phyloP scores from a whole-genome alignment of 805 yeast genomes.

The Spathaspora sp. region DNA sequence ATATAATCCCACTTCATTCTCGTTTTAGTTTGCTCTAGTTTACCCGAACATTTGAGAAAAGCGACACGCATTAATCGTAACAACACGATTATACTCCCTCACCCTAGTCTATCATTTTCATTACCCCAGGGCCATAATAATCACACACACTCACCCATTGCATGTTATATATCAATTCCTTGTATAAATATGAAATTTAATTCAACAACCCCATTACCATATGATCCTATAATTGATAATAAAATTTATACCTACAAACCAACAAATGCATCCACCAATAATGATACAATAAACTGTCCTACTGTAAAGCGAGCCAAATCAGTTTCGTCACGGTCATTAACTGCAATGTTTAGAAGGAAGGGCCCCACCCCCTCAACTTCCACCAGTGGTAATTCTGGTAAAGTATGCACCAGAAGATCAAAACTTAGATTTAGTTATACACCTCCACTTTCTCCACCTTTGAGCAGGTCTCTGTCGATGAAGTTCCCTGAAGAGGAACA shows the following conservation, averaged over 20 bases:
- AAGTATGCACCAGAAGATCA: neutral
- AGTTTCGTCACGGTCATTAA: constrained; percentile 3
- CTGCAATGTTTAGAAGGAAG: neutral
- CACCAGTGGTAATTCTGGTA: neutral
- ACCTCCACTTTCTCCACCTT: constrained; percentile 5
- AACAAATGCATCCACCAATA: neutral
- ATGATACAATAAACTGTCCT: constrained; percentile 5
- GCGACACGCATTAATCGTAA: no score
- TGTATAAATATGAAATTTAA: constrained; percentile 8
- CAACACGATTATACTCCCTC: constrained; percentile 9
- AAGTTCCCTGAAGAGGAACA: constrained; percentile 9
- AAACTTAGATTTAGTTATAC: neutral
- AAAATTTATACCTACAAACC: constrained; percentile 16
- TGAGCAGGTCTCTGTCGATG: constrained; percentile 4
- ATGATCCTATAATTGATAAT: constrained; percentile 14
- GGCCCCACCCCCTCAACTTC: neutral
- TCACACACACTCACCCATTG: constrained; percentile 1
- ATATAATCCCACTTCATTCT: neutral
- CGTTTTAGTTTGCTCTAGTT: neutral
- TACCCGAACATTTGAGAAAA: no score
- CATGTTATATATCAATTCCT: constrained; percentile 1
- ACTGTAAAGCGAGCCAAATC: constrained; percentile 14
- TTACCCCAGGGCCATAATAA: neutral
- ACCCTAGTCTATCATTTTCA: constrained; percentile 24
- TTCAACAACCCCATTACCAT: constrained; percentile 24